Base-by-base conservation (phyloP, 2,329 filamentous ascomycete genomes). In the Colletotrichum sp. region DNA sequence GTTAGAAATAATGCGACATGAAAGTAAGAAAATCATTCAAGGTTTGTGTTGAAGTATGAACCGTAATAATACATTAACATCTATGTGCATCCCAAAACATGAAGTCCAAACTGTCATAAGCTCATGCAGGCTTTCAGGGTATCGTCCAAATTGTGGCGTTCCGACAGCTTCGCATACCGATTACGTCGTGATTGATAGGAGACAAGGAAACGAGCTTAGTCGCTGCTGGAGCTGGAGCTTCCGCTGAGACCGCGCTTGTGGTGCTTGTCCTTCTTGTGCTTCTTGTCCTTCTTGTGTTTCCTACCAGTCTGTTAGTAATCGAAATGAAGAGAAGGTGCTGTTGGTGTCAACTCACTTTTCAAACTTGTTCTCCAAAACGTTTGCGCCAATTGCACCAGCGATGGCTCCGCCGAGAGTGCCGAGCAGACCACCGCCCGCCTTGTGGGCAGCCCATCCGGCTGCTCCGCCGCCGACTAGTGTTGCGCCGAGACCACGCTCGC, bases 401-500 rank as follows among this genome's bases (percentile, higher is more conserved):
- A 89, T 84, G 0, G 87, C 85, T 13, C 89, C 89, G 9, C 86
- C 89, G 3, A 91, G 80, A 4, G 88, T 90, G 26, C 88, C 88
- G 30, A 92, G 80, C 43, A 87, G 77, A 21, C 90, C 90, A 32
- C 88, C 88, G 14, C 90, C 90, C 24, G 89, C 83, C 78, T 89
- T 87, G 82, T 91, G 87, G 0, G 89, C 90, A 0, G 89, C 85
- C 79, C 87, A 91, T 9, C 87, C 90, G n/a, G 89, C 90, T 2
- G 85, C 89, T 21, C 87, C 89, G 69, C 89, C 88, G 26, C 90
- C 90, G 2, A 89, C 78, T 30, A 92, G 79, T 4, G 90, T 87
- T 2, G 90, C 88, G 6, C 89, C 90, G 21, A 92, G 85, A 39
- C 90, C 90, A 64, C 90, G 88, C n/a, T 92, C 90, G 39, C 85